Conservation (phyloP, 2,329 filamentous ascomycete genomes). For the Xylaria sp. region DNA sequence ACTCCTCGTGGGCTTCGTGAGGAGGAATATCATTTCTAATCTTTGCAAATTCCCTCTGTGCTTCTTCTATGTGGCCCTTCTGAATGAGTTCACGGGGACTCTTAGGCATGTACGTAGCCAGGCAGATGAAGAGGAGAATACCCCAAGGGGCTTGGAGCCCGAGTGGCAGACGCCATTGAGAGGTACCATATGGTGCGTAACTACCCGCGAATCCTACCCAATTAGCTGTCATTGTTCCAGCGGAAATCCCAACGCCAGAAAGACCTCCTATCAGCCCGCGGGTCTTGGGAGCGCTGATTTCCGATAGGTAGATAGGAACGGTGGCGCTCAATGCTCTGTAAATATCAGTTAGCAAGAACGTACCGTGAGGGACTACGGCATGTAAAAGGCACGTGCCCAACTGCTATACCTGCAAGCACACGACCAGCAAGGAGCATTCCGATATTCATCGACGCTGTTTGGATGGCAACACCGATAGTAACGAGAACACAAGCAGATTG, state of each 20-base stretch:
- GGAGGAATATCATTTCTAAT: conserved; percentile 58
- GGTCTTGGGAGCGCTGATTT: conserved; percentile 60
- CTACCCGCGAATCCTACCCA: conserved; percentile 67
- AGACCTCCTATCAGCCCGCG: conserved; percentile 65
- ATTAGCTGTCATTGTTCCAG: conserved; percentile 66
- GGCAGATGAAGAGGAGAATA: conserved; percentile 62
- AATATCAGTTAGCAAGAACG: not conserved
- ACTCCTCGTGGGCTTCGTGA: conserved; percentile 60
- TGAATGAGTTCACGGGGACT: conserved; percentile 64
- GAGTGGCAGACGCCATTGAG: conserved; percentile 66
- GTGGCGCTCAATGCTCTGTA: conserved; percentile 57
- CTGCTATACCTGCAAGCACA: conserved; percentile 56
- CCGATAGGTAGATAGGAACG: conserved; percentile 65
- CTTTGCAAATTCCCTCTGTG: conserved; percentile 57
- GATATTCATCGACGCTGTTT: conserved; percentile 64
- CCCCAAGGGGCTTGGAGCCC: conserved; percentile 67
- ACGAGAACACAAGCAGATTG: conserved; percentile 63
- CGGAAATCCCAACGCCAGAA: conserved; percentile 63
- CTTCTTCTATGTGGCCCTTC: conserved; percentile 58
- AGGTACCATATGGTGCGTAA: conserved; percentile 61
- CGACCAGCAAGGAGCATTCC: conserved; percentile 64
- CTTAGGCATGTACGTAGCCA: conserved; percentile 65
- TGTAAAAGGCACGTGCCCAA: conserved; percentile 41
- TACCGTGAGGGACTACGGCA: not conserved
- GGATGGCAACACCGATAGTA: conserved; percentile 63